phyloP scores from a whole-genome alignment of 2,329 filamentous ascomycete genomes.

The Parascedosporium putredinis region DNA sequence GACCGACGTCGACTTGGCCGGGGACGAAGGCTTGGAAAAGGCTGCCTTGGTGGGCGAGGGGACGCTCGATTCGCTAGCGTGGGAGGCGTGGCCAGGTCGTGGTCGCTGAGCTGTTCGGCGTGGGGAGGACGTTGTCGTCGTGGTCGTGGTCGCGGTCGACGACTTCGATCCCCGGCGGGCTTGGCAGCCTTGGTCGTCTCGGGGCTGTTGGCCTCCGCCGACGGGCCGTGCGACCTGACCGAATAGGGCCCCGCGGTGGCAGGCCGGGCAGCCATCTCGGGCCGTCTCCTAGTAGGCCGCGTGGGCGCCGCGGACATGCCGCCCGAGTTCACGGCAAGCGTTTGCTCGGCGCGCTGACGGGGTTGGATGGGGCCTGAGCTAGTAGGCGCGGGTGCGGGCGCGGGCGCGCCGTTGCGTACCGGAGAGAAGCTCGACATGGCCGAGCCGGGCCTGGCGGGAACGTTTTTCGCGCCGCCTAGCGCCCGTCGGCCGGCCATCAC shows the following conservation, averaged over 20 bases:
- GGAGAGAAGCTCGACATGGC: slow-evolving; percentile 54
- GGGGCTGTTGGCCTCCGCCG: slow-evolving; percentile 21
- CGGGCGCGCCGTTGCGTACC: slow-evolving; percentile 27
- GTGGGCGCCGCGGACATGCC: slow-evolving; percentile 56
- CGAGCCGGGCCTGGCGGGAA: slow-evolving; percentile 49
- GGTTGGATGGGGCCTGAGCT: slow-evolving; percentile 17
- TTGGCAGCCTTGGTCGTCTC: slow-evolving; percentile 5
- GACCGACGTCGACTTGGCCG: slow-evolving; percentile 9
- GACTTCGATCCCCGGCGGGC: slow-evolving; percentile 1
- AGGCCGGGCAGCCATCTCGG: slow-evolving; percentile 47
- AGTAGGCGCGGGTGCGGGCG: slow-evolving; percentile 23
- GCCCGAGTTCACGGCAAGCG: slow-evolving; percentile 35
- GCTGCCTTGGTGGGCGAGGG: slow-evolving; percentile 30
- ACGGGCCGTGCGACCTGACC: slow-evolving; percentile 40
- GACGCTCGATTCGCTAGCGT: slow-evolving; percentile 40
- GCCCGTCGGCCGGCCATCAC: slow-evolving; percentile 75
- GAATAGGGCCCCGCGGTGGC: slow-evolving; percentile 59
- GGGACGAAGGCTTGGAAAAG: slow-evolving; percentile 23
- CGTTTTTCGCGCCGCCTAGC: slow-evolving; percentile 33
- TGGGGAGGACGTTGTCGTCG: slow-evolving; percentile 33
- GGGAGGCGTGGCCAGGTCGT: slow-evolving; percentile 36
- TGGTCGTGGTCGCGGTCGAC: too few relatives aligned
- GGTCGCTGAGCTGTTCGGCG: slow-evolving; percentile 35
- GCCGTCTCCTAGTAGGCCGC: slow-evolving; percentile 47
- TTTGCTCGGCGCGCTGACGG: slow-evolving; percentile 31